Evolutionary conservation across 768 basidiomycete species (phyloP), one percentile per base, ranked within the genome.

Genomic region (Lactifluus pinguis): DNA sequence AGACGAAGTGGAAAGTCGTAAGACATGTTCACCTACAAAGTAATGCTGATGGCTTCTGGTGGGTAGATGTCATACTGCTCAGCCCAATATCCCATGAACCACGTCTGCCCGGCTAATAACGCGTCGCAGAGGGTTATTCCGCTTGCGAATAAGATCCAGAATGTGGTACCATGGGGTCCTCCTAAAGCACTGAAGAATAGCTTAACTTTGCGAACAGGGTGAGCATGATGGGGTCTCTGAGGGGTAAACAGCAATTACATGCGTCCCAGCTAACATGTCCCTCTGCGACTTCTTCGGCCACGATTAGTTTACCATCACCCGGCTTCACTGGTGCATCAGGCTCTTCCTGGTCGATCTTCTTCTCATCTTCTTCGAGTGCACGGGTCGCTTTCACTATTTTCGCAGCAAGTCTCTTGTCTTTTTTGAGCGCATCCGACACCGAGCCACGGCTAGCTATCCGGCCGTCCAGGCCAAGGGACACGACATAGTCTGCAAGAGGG

Each of bases 281-380:
- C 54, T 78, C 75, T 6, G 75, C 78, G 49, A 86, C 76, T 67
- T 88, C 86, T 68, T 88, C 86, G 0, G 78, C 79, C 7, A 84
- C 71, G 49, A 86, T 78, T n/a, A 87, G 75, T 67, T 85, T 84
- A 2, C 84, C 83, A 49, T 77, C 76, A 13, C 59, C 52, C 49
- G 69, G 68, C 57, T 70, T 69, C 8, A 59, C 50, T 2, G 50
- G 56, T 1, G 51, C 65, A 6, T 62, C 64, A 2, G 61, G 63
- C 32, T 67, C 68, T 38, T 66, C 66, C 2, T 50, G 57, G 41
- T 69, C 71, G 7, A 69, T 41, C 21, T 64, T 63, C 58, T 74
- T 63, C 54, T 71, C 66, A 6, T 70, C 66, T 11, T 71, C 54
- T n/a, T 68, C 60, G 0, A 72, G 57, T 29, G 71, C 66, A 10